Evolutionary conservation across 2,329 filamentous ascomycete genomes (phyloP).

Genomic region (Zopfia rhizophila): DNA sequence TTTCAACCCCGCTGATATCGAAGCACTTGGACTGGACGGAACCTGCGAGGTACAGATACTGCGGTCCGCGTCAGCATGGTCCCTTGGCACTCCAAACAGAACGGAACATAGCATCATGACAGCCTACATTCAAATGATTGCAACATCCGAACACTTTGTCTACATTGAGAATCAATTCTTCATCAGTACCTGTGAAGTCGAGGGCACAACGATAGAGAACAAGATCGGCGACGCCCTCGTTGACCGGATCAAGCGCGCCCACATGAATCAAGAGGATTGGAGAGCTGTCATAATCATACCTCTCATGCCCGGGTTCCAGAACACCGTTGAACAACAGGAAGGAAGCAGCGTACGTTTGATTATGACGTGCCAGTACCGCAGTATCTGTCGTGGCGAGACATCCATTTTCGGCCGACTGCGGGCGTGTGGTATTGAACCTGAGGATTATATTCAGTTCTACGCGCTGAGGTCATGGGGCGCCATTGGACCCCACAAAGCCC

Average conservation of each 20-base stretch:
- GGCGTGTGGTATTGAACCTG: constrained; percentile 84
- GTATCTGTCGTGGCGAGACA: constrained; percentile 90
- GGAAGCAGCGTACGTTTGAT: constrained; percentile 95
- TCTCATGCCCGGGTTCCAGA: constrained; percentile 98
- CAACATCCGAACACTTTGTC: constrained; percentile 94
- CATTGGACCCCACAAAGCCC: constrained; percentile 81
- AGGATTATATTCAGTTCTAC: constrained; percentile 96
- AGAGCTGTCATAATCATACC: constrained; percentile 90
- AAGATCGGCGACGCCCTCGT: constrained; percentile 94
- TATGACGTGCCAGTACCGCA: constrained; percentile 96
- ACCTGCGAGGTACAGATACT: constrained; percentile 97
- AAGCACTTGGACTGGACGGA: constrained; percentile 86
- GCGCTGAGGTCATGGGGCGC: constrained; percentile 91
- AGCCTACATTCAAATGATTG: constrained; percentile 93
- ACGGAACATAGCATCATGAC: constrained; percentile 96
- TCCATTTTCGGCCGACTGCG: constrained; percentile 91
- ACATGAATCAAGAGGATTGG: constrained; percentile 88
- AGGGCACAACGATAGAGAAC: constrained; percentile 89
- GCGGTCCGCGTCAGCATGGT: constrained; percentile 91
- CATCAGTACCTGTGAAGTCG: constrained; percentile 89
- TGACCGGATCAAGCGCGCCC: constrained; percentile 86
- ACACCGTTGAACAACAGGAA: constrained; percentile 92
- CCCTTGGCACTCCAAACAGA: constrained; percentile 82
- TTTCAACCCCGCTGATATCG: constrained; percentile 85
- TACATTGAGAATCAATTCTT: constrained; percentile 99